These are phyloP conservation scores for Populus ilicifolia DNA, from an alignment of 345 rosid genomes.

Conservation along the genomic window DNA sequence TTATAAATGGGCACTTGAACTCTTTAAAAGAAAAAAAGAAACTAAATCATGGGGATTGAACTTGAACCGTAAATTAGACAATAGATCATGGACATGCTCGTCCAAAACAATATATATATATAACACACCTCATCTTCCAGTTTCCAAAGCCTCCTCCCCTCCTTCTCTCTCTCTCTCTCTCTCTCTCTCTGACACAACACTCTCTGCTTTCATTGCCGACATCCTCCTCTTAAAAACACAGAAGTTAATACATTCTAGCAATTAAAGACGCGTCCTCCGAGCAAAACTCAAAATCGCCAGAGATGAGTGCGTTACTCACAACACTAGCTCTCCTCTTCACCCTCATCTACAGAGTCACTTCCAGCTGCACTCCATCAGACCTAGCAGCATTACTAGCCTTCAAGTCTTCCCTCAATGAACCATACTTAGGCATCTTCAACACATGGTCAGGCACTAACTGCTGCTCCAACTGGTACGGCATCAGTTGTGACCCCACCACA, in stretches of 20 bases:
- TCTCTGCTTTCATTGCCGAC: not conserved
- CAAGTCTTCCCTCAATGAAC: conserved; percentile 61
- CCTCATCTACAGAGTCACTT: conserved; percentile 25
- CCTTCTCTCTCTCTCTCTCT: too few species aligned
- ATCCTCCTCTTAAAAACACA: not conserved
- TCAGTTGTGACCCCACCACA: conserved; percentile 70
- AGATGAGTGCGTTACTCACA: conserved; percentile 27
- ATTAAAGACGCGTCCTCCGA: not conserved
- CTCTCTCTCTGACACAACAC: not conserved
- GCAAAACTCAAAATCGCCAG: not conserved
- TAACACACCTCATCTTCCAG: not conserved
- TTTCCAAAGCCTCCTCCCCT: not conserved
- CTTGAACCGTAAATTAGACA: not conserved
- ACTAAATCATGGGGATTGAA: not conserved
- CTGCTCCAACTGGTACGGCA: conserved; percentile 74
- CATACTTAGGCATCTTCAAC: conserved; percentile 68
- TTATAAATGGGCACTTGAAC: too few species aligned
- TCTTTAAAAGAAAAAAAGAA: too few species aligned
- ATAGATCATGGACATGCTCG: not conserved
- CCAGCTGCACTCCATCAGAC: conserved; percentile 56
- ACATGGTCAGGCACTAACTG: conserved; percentile 67
- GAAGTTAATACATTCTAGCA: not conserved
- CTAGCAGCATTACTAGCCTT: conserved; percentile 51
- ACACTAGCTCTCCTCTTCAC: conserved; percentile 29
- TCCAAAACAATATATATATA: conserved; percentile 5